Evolutionary conservation across 1,284 basidiomycete genomes (phyloP).

Genomic region (Austroboletus niveus): DNA sequence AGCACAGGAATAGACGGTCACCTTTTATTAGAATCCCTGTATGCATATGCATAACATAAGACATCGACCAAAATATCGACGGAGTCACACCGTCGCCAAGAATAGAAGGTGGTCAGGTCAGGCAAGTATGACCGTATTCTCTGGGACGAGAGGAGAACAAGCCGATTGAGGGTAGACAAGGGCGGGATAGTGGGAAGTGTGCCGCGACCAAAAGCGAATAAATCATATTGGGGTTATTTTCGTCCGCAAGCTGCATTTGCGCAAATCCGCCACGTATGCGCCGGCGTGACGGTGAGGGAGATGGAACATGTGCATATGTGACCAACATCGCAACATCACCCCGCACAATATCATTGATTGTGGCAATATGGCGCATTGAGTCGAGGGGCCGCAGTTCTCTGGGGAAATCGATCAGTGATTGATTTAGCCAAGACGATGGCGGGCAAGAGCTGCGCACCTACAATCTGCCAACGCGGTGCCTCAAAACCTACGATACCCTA

Average conservation of each 20-base stretch:
- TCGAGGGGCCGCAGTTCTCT: neutral
- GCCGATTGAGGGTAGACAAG: slow-evolving; percentile 4
- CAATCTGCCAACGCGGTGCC: slow-evolving; percentile 3
- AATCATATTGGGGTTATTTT: slow-evolving; percentile 5
- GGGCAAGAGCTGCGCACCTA: slow-evolving; percentile 2
- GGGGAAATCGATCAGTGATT: neutral
- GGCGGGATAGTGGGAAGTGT: neutral
- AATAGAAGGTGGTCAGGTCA: neutral
- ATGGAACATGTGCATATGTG: neutral
- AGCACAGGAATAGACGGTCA: neutral
- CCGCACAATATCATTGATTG: neutral
- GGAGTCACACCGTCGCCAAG: neutral
- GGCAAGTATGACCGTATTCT: neutral
- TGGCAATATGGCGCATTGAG: neutral
- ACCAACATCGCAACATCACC: neutral
- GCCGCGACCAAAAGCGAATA: neutral
- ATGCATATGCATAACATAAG: neutral
- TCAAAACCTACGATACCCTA: slow-evolving; percentile 7
- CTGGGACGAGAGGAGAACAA: slow-evolving; percentile 1
- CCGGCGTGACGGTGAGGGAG: neutral
- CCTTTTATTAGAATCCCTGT: neutral
- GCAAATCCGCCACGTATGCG: slow-evolving; percentile 2
- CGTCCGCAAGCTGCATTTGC: neutral
- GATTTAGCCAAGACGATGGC: neutral
- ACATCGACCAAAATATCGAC: neutral